Base-by-base conservation (phyloP, 2,329 filamentous ascomycete genomes). In the Hymenoscyphus repandus region DNA sequence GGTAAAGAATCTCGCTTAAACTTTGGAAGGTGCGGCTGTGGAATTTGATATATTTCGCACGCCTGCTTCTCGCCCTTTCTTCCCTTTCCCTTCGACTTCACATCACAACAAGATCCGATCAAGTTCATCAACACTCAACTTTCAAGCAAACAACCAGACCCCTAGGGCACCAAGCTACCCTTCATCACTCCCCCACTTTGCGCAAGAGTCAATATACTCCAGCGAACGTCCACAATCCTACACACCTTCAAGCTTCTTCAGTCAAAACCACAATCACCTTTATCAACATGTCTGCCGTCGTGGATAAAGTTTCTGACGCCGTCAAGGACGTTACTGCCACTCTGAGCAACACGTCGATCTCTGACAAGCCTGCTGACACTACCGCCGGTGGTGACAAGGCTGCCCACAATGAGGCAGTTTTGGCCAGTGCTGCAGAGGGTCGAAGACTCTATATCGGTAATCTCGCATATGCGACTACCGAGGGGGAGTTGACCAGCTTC, bases 391-490 rank as follows among this genome's bases (percentile, higher is more conserved):
- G 88, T 74, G 80, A 67, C 58, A 60, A 54, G 17, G 62, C 69
- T 62, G 72, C 85, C 67, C 81, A 87, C 75, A 86, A 89, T 71
- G 90, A 96, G 74, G 90, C 91, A 73, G 90, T 93, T 70, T 86
- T 93, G 73, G 90, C 90, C 76, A 96, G 90, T 78, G 93, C 93
- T 74, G 91, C 92, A 75, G 93, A 99, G 82, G 92, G 93, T 74
- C 90, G 93, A 80, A 90, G 93, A 79, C 87, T 99, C 69, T 99
- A 99, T 80, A 97, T 99, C 80, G 93, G 93, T 81, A 99, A 99
- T 82, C 88, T 99, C 84, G 93, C 93, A 69, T 99, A 99, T 75
- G 91, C 92, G 86, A 97, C 93, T 85, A 96, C 90, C 74, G 93
- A 97, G 88, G 93, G 88, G 86, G 90, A 96, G 86, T 90, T 99